Evolutionary conservation across 1,139 yeast genomes (phyloP).

Genomic region (Geotrichum aggregatum): DNA sequence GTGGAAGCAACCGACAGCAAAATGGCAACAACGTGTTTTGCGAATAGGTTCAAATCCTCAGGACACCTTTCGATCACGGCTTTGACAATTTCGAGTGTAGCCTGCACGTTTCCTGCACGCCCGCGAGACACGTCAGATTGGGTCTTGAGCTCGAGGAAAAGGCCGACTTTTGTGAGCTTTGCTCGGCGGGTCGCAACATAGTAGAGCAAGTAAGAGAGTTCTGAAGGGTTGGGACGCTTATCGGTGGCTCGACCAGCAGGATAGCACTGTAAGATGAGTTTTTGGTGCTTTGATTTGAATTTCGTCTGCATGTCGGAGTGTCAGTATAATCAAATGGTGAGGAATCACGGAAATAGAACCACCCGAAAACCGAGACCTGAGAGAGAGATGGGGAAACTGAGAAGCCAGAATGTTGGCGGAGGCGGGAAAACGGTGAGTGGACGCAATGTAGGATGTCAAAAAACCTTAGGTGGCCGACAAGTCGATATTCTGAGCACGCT

Average conservation of each 20-base stretch:
- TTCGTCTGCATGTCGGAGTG: not conserved
- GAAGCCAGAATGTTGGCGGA: too few relatives aligned
- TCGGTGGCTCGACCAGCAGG: slow-evolving; percentile 84
- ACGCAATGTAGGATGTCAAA: too few relatives aligned
- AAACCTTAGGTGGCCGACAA: too few relatives aligned
- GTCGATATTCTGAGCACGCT: too few relatives aligned
- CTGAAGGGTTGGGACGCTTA: slow-evolving; percentile 88
- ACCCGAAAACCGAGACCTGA: not conserved
- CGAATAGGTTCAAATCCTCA: slow-evolving; percentile 81
- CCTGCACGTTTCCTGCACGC: slow-evolving; percentile 75
- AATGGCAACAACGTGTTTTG: slow-evolving; percentile 46
- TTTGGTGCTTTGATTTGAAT: slow-evolving; percentile 70
- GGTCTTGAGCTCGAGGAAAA: slow-evolving; percentile 62
- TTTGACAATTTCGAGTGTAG: slow-evolving; percentile 66
- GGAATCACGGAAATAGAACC: not conserved
- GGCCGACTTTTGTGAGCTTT: slow-evolving; percentile 80
- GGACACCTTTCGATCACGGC: slow-evolving; percentile 72
- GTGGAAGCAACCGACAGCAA: slow-evolving; percentile 46
- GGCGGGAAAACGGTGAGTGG: not conserved
- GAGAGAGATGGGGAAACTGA: too few relatives aligned
- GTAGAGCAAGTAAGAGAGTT: slow-evolving; percentile 78
- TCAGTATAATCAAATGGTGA: too few relatives aligned
- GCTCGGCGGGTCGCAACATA: slow-evolving; percentile 88
- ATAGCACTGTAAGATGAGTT: slow-evolving; percentile 83
- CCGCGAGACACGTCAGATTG: slow-evolving; percentile 56